phyloP scores from a whole-genome alignment of 352 stramenopile species.

The Phytophthora citricola region DNA sequence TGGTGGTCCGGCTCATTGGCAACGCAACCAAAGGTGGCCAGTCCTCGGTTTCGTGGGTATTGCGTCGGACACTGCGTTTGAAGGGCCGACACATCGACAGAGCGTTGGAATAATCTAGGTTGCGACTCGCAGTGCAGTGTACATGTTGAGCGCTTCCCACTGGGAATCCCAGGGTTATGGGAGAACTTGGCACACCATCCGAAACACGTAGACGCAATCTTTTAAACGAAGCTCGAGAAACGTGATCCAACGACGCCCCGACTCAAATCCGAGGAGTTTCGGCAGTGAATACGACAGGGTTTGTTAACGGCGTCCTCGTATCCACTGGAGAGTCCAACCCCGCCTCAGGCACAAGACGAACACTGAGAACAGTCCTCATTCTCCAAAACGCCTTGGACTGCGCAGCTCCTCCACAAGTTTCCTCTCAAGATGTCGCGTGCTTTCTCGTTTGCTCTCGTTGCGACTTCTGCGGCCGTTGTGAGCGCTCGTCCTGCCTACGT shows the following conservation, averaged over 20 bases:
- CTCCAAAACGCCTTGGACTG: slow-evolving; percentile 12
- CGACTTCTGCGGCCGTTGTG: slow-evolving; percentile 20
- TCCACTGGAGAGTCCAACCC: neutral
- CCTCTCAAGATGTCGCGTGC: slow-evolving; percentile 15
- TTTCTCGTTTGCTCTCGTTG: slow-evolving; percentile 25
- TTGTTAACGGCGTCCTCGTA: slow-evolving; percentile 1
- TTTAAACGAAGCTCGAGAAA: slow-evolving; percentile 2
- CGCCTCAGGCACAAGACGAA: slow-evolving; percentile 2
- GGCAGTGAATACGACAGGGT: no score
- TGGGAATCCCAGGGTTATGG: no score
- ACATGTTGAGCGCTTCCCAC: no score
- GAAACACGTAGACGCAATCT: slow-evolving; percentile 14
- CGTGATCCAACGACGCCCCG: slow-evolving; percentile 21
- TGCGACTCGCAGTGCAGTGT: no score
- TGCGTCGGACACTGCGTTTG: neutral
- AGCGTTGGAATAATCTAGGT: no score
- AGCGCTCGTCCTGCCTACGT: slow-evolving; percentile 34
- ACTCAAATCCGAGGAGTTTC: slow-evolving; percentile 20
- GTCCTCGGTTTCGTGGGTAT: neutral
- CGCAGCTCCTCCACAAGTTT: slow-evolving; percentile 6
- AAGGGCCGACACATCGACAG: no score
- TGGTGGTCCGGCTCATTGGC: slow-evolving; percentile 16
- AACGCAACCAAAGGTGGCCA: neutral
- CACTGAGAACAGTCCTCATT: slow-evolving; percentile 7
- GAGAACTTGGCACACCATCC: slow-evolving; percentile 30